Conservation (phyloP, 352 stramenopile species). For the Phytophthora palmivora region DNA sequence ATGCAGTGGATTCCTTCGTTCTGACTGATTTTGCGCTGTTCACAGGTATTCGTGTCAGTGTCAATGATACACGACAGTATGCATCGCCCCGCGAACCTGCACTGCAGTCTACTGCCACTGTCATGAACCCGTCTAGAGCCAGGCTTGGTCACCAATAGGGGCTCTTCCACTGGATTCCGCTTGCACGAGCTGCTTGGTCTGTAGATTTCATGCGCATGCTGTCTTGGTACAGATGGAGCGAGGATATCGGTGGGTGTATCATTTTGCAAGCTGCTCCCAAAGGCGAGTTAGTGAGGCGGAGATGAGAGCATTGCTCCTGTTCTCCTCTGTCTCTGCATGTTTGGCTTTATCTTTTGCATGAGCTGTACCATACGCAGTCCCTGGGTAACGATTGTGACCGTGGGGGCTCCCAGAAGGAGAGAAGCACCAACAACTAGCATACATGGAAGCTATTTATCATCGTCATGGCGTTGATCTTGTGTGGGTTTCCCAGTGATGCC, state of each 20-base stretch:
- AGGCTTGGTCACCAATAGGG: slow-evolving; percentile 10
- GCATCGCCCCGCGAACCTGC: slow-evolving; percentile 76
- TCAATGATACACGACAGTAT: slow-evolving; percentile 85
- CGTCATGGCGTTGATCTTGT: slow-evolving; percentile 3
- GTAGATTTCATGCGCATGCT: slow-evolving; percentile 1
- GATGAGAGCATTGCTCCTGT: slow-evolving; percentile 15
- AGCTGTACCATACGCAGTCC: slow-evolving; percentile 51
- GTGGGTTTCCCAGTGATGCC: not conserved
- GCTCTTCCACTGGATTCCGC: slow-evolving; percentile 6
- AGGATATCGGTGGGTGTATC: slow-evolving; percentile 10
- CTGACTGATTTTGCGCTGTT: slow-evolving; percentile 10
- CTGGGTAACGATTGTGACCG: slow-evolving; percentile 23
- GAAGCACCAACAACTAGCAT: slow-evolving; percentile 27
- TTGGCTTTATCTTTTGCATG: slow-evolving; percentile 45
- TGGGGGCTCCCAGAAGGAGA: slow-evolving; percentile 22
- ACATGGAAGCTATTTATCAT: slow-evolving; percentile 55
- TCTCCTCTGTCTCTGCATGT: slow-evolving; percentile 28
- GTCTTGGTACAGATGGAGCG: slow-evolving; percentile 2
- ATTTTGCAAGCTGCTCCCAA: slow-evolving; percentile 19
- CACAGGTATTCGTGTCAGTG: slow-evolving; percentile 82
- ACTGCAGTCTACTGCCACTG: slow-evolving; percentile 81
- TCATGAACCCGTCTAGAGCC: slow-evolving; percentile 49
- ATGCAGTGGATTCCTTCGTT: not conserved
- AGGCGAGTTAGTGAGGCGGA: slow-evolving; percentile 20
- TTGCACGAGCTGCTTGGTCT: slow-evolving; percentile 16